These are phyloP conservation scores for Penicillium freii DNA, from an alignment of 2,329 filamentous ascomycete species.

Conservation along the genomic window DNA sequence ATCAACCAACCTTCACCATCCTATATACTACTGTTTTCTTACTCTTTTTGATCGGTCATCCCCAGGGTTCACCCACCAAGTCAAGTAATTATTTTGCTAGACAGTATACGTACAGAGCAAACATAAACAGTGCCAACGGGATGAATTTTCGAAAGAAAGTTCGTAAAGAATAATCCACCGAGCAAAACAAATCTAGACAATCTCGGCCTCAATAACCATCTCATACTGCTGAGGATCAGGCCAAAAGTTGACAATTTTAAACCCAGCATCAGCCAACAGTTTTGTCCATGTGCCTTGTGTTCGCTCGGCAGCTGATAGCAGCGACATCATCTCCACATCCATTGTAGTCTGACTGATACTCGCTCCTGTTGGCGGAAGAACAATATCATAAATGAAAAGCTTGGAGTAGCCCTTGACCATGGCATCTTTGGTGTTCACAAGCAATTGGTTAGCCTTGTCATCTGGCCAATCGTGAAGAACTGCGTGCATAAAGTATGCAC, in stretches of 20 bases:
- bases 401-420: conserved; percentile 43
- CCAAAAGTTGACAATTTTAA: conserved; percentile 31
- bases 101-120: not conserved
- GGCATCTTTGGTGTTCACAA: conserved; percentile 30
- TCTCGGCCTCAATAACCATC: conserved; percentile 31
- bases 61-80: not conserved
- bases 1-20: not conserved
- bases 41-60: not conserved
- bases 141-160: not conserved
- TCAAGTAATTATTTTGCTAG: not conserved
- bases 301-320: conserved; percentile 45
- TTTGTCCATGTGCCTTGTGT: conserved; percentile 30
- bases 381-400: conserved; percentile 41
- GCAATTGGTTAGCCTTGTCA: conserved; percentile 32
- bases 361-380: conserved; percentile 36
- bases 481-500: conserved; percentile 45
- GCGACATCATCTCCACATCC: conserved; percentile 45
- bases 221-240: conserved; percentile 30
- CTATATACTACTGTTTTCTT: not conserved
- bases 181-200: conserved; percentile 6
- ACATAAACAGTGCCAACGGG: not conserved
- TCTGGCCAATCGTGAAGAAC: conserved; percentile 47
- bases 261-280: conserved; percentile 27
- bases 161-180: not conserved
- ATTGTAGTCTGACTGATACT: conserved; percentile 32